Conservation (phyloP, 2,329 filamentous ascomycete genomes). For the Talaromyces sp. region DNA sequence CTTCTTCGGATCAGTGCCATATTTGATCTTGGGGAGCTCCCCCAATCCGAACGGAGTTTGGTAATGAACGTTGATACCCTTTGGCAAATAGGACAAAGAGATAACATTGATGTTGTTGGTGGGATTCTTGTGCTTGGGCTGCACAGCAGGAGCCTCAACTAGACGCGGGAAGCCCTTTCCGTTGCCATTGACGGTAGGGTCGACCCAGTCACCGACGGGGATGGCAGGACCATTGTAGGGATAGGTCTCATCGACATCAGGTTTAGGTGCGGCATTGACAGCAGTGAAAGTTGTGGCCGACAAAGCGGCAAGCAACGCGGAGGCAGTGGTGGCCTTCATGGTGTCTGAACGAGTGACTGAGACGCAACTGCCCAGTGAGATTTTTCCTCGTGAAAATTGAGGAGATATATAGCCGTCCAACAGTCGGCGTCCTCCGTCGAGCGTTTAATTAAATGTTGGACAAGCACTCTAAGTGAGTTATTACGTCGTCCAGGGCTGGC, state of each 20-base stretch:
- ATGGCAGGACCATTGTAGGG: conserved; percentile 50
- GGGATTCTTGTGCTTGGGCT: conserved; percentile 41
- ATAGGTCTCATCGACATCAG: conserved; percentile 27
- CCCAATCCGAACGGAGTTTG: conserved; percentile 55
- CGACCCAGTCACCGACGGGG: conserved; percentile 52
- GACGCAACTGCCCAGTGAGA: background rate
- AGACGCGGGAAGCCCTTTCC: conserved; percentile 52
- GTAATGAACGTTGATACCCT: conserved; percentile 53
- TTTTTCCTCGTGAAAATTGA: background rate
- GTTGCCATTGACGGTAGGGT: conserved; percentile 50
- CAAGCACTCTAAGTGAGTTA: background rate
- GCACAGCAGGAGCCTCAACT: conserved; percentile 51
- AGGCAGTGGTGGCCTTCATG: conserved; percentile 15
- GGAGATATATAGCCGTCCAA: background rate
- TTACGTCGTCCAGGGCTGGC: background rate
- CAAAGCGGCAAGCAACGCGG: conserved; percentile 23
- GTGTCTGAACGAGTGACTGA: background rate
- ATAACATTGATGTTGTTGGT: conserved; percentile 56
- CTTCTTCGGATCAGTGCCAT: conserved; percentile 37
- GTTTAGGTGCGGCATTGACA: conserved; percentile 38
- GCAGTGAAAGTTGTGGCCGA: conserved; percentile 23
- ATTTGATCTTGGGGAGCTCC: conserved; percentile 42
- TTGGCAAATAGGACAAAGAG: conserved; percentile 47
- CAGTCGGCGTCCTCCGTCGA: background rate
- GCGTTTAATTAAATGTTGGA: background rate